Evolutionary conservation across 139 green algal species (phyloP).

Genomic region (Chlamydomonas sphaeroides): DNA sequence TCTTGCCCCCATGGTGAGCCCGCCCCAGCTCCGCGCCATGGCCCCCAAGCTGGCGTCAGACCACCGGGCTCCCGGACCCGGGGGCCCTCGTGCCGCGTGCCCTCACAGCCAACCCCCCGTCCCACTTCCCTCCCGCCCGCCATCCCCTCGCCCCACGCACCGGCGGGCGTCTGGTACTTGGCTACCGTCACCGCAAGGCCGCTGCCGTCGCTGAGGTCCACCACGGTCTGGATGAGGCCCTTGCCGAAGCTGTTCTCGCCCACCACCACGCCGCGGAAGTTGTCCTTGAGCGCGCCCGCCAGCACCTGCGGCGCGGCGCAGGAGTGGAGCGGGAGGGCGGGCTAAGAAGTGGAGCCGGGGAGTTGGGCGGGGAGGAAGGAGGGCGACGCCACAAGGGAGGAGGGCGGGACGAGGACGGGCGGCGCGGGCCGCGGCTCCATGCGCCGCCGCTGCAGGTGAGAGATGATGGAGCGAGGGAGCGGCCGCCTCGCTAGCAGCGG

Average conservation of each 20-base stretch:
- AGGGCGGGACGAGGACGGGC: neutral
- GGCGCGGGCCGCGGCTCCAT: no score
- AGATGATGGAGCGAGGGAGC: no score
- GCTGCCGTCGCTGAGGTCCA: conserved; percentile 90
- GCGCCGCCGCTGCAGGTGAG: no score
- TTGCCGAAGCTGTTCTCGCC: conserved; percentile 96
- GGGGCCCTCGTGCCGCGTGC: neutral
- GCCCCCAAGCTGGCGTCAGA: no score
- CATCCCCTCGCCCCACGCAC: neutral
- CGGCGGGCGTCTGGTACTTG: conserved; percentile 67
- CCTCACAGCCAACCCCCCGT: neutral
- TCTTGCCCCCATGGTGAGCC: no score
- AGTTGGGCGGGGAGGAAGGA: no score
- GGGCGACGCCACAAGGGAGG: no score
- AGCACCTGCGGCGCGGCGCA: conserved; percentile 92
- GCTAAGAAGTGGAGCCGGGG: no score
- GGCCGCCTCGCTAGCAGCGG: no score
- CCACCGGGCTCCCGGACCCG: no score
- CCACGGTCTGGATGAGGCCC: conserved; percentile 96
- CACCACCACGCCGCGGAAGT: conserved; percentile 72
- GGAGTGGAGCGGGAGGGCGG: no score
- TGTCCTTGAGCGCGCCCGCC: conserved; percentile 94
- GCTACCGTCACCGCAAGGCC: conserved; percentile 94
- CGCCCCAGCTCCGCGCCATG: no score
- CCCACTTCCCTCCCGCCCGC: neutral